Evolutionary conservation across 176 grass and related monocot genomes (phyloP), one percentile per base, ranked within the genome.

Genomic region (Ensete glaucum): DNA sequence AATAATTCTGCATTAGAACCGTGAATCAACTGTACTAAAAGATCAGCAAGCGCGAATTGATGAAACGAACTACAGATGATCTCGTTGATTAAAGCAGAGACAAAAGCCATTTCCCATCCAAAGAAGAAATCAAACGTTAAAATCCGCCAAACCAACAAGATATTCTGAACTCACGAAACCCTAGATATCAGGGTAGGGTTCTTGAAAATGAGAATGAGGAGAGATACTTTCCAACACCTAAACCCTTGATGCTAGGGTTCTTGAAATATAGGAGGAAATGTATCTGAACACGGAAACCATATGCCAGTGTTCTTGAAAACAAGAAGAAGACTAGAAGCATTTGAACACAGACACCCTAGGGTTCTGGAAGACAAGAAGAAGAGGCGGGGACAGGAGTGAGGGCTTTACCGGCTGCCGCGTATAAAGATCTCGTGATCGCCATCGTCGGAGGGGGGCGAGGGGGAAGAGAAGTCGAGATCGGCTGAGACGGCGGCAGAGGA

Each of bases 371-470:
- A 71, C 14, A 49, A 52, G 52, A 52, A 74, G 52, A 12, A 27
- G 62, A 49, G 14, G 5, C 5, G 8, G 16, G 12, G 57, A 29
- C 48, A 66, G 20, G 8, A 8, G 26, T 20, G 25, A 8, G 21
- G 9, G 27, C 21, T 64, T 57, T 74, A 98, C 94, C 85, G 69
- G 67, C 91, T 98, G 53, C 85, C 94, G 71, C 94, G 90, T 67
- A 93, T 86, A 76, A 98, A 98, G 82, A 98, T 86, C 80, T 98
- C 94, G 82, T 98, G 94, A 79, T 98, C 94, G 78, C 88, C 88
- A 54, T 86, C 78, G 25, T 88, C 86, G 50, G 55, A 66, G 11
- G 87, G 80, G 23, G 64, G 73, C 11, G 79, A 79, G 3, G 86
- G 52, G 17, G 76, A 67, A 1, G 71, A 64, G 22, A 82, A 67